Base-by-base conservation (phyloP, 2,329 filamentous ascomycete species). In the Coniochaeta ligniaria region DNA sequence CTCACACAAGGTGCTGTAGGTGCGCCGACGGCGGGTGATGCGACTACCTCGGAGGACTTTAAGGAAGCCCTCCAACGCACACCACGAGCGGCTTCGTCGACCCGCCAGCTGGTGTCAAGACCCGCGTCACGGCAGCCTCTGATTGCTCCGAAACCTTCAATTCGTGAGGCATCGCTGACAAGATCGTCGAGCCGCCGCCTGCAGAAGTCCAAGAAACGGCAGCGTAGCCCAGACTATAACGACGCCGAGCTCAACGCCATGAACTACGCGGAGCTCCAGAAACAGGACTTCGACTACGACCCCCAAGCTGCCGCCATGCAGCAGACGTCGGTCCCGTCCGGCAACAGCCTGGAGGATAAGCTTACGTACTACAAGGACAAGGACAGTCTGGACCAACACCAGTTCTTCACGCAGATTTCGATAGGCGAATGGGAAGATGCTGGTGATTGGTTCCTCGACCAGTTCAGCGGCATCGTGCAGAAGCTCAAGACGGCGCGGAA, bases 381-480 rank as follows among this genome's bases (percentile, higher is more conserved):
- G 60, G 73, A 74, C 28, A 62, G 64, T 28, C 67, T 69, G 35
- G 78, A 81, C 57, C 81, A 83, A 66, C 73, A 72, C 35, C 69
- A 75, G 0, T 80, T 86, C 59, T 85, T 86, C 66, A 76, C 74
- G 2, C 75, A 76, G 59, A 80, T 86, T 76, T 71, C 79, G 1
- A 74, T 85, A 16, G 72, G 76, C 17, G 83, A 86, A 59, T 86
- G 83, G 83, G 83, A 86, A 65, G 74, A 78, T 16, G 78, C 82
- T 1, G 83, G 83, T 6, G 82, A 85, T 64, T 86, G 83, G 83
- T 84, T 86, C 60, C 72, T 84, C 24, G 77, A 78, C 50, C 80
- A 78, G 63, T 86, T 86, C 63, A 72, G 76, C 8, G 73, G 73
- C 3, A 71, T 86, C 47, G 76, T 84, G 69, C 71, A 75, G 62